Base-by-base conservation (phyloP, 2,329 filamentous ascomycete genomes). In the Monascus ruber region DNA sequence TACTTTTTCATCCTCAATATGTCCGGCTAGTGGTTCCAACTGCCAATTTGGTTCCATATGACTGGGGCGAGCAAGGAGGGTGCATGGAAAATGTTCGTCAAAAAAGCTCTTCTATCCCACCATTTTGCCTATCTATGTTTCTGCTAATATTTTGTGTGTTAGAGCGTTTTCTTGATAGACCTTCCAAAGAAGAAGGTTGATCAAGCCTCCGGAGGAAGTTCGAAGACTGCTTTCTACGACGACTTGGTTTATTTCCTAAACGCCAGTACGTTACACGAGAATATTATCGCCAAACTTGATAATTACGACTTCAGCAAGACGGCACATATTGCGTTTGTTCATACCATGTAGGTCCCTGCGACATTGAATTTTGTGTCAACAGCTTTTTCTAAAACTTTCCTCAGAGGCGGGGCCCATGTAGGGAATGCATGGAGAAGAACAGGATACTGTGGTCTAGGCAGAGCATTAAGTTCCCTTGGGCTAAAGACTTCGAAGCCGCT, bases 121-220 rank as follows among this genome's bases (percentile, higher is more conserved):
- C 17, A 17, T 17, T 17, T 3, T 17, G 17, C 17, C 17, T 17
- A 3, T 17, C 17, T 17, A 17, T 2, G 17, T 17, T 17, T 17
- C 3, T 17, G 3, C 17, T 17, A 3, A 17, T 17, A 17, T 17
- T 17, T 17, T 17, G 17, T 17, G 17, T 17, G 17, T 17, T 41
- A 83, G 79, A 81, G 80, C 51, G 77, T 88, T 5, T 96, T 94
- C 56, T 56, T 96, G n/a, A 88, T 98, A 47, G 91, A 98, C 56
- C 74, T 96, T 6, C 89, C 91, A 5, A 60, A 49, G 42, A 62
- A 47, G 59, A 65, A 53, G 29, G 41, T 53, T 29, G 41, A 39
- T 27, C 56, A 44, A 49, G 34, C 47, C 4, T 34, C 48, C 5
- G 34, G 42, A 8, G 41, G 47, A 2, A 42, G 37, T 45, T 43